phyloP scores from a whole-genome alignment of 805 yeast genomes.

The Metschnikowia continentalis region DNA sequence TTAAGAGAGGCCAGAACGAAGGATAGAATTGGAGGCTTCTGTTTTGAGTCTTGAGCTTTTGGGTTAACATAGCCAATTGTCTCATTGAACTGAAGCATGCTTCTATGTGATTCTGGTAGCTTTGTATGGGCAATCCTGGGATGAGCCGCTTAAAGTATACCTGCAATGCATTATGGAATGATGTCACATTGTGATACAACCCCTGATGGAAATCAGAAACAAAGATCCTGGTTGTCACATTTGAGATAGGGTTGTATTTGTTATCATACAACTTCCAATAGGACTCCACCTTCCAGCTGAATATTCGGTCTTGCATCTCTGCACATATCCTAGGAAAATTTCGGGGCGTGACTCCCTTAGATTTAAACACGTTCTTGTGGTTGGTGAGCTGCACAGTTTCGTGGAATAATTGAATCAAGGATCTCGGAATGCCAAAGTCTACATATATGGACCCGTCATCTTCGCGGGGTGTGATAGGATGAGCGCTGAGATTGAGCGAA shows the following conservation, averaged over 20 bases:
- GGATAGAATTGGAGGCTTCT: conserved; percentile 29
- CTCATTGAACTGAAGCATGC: conserved; percentile 35
- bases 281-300: conserved; percentile 41
- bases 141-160: conserved; percentile 45
- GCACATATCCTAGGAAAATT: conserved; percentile 55
- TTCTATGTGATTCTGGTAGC: conserved; percentile 33
- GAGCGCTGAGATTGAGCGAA: neutral
- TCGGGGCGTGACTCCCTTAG: conserved; percentile 41
- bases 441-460: conserved; percentile 31
- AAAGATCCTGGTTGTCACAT: conserved; percentile 19
- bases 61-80: conserved; percentile 17
- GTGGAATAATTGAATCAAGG: conserved; percentile 44
- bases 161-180: conserved; percentile 42
- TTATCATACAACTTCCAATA: conserved; percentile 38
- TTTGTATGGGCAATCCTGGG: conserved; percentile 35
- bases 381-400: conserved; percentile 46
- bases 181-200: conserved; percentile 31
- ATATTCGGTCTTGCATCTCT: conserved; percentile 47
- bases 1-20: conserved; percentile 46
- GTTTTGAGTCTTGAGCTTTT: conserved; percentile 4
- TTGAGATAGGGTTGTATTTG: conserved; percentile 16
- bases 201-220: conserved; percentile 39
- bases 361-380: conserved; percentile 45
- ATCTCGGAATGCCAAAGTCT: conserved; percentile 46
- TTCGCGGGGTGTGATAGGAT: conserved; percentile 10